Evolutionary conservation across 495 filamentous ascomycete genomes (phyloP).

Genomic region (Aspergillus kassunensis): DNA sequence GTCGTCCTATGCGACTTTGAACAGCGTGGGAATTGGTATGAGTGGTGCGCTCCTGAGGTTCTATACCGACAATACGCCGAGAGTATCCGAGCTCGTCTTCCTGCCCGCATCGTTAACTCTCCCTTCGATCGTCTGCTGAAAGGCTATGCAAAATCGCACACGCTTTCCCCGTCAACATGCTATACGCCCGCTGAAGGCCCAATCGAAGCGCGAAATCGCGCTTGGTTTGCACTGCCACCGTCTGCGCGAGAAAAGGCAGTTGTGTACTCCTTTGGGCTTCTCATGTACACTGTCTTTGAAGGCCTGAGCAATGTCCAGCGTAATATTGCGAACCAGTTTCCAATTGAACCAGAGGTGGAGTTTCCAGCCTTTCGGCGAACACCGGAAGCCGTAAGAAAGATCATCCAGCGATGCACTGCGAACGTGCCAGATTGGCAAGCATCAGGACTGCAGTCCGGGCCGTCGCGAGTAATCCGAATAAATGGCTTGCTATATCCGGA

Average conservation of each 20-base stretch:
- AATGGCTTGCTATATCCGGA: constrained; percentile 3
- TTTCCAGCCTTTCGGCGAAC: constrained; percentile 4
- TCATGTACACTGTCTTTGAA: constrained; percentile 2
- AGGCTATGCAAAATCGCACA: not conserved
- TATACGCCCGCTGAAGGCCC: not conserved
- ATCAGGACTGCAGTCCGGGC: not conserved
- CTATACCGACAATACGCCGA: constrained; percentile 6
- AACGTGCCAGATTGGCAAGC: not conserved
- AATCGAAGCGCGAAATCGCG: constrained; percentile 3
- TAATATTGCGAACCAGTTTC: constrained; percentile 7
- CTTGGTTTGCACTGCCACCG: constrained; percentile 5
- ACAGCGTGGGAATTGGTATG: constrained; percentile 9
- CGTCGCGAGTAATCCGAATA: not conserved
- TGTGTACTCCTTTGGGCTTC: constrained; percentile 1
- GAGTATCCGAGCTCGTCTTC: constrained; percentile 5
- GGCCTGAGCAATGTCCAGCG: constrained; percentile 6
- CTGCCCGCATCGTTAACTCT: not conserved
- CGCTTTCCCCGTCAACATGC: not conserved
- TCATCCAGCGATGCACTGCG: not conserved
- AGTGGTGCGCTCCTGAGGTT: constrained; percentile 7
- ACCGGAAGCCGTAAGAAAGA: not conserved
- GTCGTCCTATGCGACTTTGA: constrained; percentile 6
- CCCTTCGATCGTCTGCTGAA: constrained; percentile 2
- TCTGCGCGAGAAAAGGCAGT: constrained; percentile 1
- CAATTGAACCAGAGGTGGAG: constrained; percentile 6